Evolutionary conservation across 345 rosid genomes (phyloP).

Genomic region (Camelina sativa): DNA sequence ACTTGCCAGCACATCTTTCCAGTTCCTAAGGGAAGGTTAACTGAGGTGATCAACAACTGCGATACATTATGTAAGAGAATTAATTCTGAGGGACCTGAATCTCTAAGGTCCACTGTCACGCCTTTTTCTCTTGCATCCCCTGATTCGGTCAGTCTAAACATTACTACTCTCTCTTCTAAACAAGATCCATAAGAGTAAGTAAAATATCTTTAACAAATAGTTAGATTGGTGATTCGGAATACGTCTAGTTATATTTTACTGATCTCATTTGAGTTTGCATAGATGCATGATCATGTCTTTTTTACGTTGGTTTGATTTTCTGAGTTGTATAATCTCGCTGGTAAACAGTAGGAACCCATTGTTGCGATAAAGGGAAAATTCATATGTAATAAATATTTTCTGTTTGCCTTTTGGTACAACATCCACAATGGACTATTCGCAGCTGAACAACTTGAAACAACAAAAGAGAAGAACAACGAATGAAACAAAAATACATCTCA

Average conservation of each 20-base stretch:
- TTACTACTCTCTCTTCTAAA: conserved; percentile 32
- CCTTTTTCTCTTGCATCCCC: conserved; percentile 53
- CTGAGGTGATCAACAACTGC: conserved; percentile 82
- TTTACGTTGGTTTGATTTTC: background rate
- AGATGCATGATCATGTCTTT: conserved; percentile 6
- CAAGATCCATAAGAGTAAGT: conserved; percentile 11
- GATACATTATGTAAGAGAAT: conserved; percentile 84
- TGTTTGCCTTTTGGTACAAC: conserved; percentile 27
- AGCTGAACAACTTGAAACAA: conserved; percentile 27
- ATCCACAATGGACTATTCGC: conserved; percentile 21
- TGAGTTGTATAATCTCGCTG: background rate
- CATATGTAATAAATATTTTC: conserved; percentile 16
- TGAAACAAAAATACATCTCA: background rate
- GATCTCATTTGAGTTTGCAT: conserved; percentile 7
- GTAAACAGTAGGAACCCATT: conserved; percentile 13
- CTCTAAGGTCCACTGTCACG: conserved; percentile 56
- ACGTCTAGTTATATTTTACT: conserved; percentile 1
- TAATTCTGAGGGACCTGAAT: conserved; percentile 73
- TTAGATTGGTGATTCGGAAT: conserved; percentile 2
- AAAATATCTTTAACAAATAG: background rate
- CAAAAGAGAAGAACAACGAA: conserved; percentile 9
- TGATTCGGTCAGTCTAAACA: conserved; percentile 37
- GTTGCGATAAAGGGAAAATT: background rate
- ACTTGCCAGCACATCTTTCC: conserved; percentile 31
- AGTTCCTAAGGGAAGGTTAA: conserved; percentile 93